A percentile compares a stretch with the other conserved stretches of the same genome.
Conservation (phyloP, 208 protist genomes). For the Phytomonas sp. region DNA sequence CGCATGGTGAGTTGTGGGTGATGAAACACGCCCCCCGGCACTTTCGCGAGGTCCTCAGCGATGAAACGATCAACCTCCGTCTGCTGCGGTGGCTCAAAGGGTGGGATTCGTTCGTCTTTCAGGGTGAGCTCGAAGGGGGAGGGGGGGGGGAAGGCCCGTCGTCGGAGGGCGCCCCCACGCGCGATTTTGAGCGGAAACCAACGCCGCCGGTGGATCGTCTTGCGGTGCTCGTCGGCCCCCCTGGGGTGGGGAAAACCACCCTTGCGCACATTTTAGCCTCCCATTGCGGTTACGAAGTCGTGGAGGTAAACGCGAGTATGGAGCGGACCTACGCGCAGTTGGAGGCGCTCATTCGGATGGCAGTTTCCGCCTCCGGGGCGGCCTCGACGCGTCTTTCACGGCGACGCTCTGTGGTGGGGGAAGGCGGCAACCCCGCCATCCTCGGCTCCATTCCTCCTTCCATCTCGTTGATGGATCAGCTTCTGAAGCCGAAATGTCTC, state of each 20-base stretch:
- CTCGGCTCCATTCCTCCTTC: neutral
- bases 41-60: slow-evolving; percentile 78
- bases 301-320: slow-evolving; percentile 95
- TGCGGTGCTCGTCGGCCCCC: slow-evolving; percentile 85
- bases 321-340: slow-evolving; percentile 73
- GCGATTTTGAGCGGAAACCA: neutral
- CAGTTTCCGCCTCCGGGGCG: slow-evolving; percentile 17
- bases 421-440: neutral
- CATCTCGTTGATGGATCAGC: slow-evolving; percentile 42
- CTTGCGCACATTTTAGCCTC: slow-evolving; percentile 90
- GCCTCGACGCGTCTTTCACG: slow-evolving; percentile 15
- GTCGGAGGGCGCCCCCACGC: no score
- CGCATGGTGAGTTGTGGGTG: slow-evolving; percentile 46
- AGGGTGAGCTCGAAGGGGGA: slow-evolving; percentile 2
- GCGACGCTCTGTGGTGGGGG: neutral
- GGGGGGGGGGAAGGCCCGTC: no score
- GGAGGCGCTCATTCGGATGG: slow-evolving; percentile 56
- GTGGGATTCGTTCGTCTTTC: slow-evolving; percentile 73
- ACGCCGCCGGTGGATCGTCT: slow-evolving; percentile 54
- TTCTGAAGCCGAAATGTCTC: slow-evolving; percentile 71
- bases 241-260: slow-evolving; percentile 95
- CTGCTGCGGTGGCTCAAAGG: slow-evolving; percentile 78
- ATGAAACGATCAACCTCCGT: slow-evolving; percentile 66
- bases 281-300: slow-evolving; percentile 89
- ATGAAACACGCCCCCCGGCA: slow-evolving; percentile 57